Base-by-base conservation (phyloP, 805 yeast species). In the Wickerhamomyces kurtzmanii region DNA sequence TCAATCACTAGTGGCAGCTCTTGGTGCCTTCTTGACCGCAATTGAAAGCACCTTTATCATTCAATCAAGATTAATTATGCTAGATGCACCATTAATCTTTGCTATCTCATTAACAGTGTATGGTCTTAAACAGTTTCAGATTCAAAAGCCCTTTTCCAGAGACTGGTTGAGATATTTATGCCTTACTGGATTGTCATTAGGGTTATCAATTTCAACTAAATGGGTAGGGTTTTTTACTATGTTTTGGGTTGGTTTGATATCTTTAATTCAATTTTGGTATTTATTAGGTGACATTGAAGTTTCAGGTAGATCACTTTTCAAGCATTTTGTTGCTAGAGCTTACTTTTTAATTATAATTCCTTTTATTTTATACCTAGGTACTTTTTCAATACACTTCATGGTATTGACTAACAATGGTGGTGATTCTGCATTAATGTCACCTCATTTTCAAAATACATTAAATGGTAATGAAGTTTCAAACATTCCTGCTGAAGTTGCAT, bases 191-290 rank as follows among this genome's bases (percentile, higher is more conserved):
- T 63, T 52, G 40, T 62, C 56, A 4, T 57, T 69, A 40, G 94
- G 71, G 11, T 66, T 62, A 25, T 51, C 75, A 2, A 50, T 74
- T 2, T 67, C 86, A 6, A 66, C 80, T 4, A 82, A 83, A 45
- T 70, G 75, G 65, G 66, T 79, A 5, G 96, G 94, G 0, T 28
- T 75, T 14, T 70, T 72, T 42, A 78, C 89, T 1, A 52, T 73
- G 31, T 53, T 53, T 0, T 85, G 93, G 93, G 53, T 81, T 9
- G 5, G 57, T 0, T 42, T 73, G 26, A 53, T 57, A 2, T 33
- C 68, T 3, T 29, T 65, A 2, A 56, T 60, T 32, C 72, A 74
- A 34, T 49, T 78, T 24, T 86, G 95, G 95, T 49, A 51, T 34
- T 42, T 71, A 9, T 47, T 79, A 21, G 93, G 91, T 10, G 96